Evolutionary conservation across 2,329 filamentous ascomycete species (phyloP).

Genomic region (Macroventuria anomochaeta): DNA sequence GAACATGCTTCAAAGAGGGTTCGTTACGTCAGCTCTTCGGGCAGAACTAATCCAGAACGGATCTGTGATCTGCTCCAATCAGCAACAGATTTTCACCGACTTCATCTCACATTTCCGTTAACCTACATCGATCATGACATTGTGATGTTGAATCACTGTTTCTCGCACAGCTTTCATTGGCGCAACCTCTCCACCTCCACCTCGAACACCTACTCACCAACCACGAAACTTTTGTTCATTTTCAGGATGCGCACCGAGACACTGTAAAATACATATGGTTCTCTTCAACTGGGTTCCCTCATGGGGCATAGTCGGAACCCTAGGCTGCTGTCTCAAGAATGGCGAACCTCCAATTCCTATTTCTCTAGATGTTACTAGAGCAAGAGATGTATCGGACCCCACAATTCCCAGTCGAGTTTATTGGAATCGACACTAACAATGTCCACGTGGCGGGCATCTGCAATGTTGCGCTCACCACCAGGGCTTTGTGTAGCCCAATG

Average conservation of each 20-base stretch:
- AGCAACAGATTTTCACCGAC: not conserved
- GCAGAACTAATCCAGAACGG: not conserved
- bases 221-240: not conserved
- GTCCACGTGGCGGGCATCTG: not conserved
- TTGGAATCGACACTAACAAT: not conserved
- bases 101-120: not conserved
- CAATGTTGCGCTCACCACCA: not conserved
- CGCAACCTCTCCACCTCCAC: not conserved
- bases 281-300: not conserved
- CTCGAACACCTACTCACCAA: not conserved
- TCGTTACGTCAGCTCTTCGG: not conserved
- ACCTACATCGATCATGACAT: not conserved
- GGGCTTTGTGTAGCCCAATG: not conserved
- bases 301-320: not conserved
- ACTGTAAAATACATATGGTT: not conserved
- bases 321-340: not conserved
- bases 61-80: not conserved
- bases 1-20: not conserved
- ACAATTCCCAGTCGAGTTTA: not conserved
- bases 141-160: not conserved
- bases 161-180: not conserved
- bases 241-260: not conserved
- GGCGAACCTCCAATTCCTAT: not conserved
- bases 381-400: not conserved
- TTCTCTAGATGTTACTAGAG: not conserved